Conservation (phyloP, 2,329 filamentous ascomycete species). For the Chaetoscypha palmicola region DNA sequence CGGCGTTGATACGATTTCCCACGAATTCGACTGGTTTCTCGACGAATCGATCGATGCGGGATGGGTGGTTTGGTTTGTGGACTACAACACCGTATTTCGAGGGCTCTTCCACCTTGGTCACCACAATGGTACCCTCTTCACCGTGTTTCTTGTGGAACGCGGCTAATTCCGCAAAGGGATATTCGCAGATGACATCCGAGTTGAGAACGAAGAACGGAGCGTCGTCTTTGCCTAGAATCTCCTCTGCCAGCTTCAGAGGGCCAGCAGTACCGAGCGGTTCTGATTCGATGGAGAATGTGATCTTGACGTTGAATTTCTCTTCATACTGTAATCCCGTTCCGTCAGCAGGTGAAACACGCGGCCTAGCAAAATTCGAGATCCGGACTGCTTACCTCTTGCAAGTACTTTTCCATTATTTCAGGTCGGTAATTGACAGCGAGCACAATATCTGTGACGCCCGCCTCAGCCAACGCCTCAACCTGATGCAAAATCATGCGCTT, state of each 20-base stretch:
- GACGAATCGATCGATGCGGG: conserved; percentile 95
- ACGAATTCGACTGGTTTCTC: conserved; percentile 99
- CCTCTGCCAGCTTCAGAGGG: conserved; percentile 89
- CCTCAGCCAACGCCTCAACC: conserved; percentile 86
- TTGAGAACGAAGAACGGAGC: conserved; percentile 97
- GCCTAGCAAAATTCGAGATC: conserved; percentile 1
- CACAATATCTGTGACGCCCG: conserved; percentile 94
- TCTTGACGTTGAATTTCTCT: conserved; percentile 85
- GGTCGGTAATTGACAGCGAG: conserved; percentile 98
- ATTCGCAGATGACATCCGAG: conserved; percentile 97
- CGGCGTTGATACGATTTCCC: conserved; percentile 96
- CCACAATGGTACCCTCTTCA: conserved; percentile 93
- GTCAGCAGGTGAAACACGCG: neutral
- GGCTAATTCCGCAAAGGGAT: conserved; percentile 83
- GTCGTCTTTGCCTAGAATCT: conserved; percentile 87
- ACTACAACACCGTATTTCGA: conserved; percentile 99
- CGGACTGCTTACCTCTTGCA: conserved; percentile 66
- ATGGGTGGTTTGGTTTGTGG: conserved; percentile 86
- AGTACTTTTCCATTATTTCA: conserved; percentile 91
- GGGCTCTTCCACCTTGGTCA: conserved; percentile 98
- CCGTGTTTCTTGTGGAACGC: conserved; percentile 91
- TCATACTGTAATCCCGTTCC: conserved; percentile 75
- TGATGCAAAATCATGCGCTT: conserved; percentile 99
- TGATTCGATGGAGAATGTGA: conserved; percentile 93
- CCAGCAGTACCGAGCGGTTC: conserved; percentile 94